phyloP scores from a whole-genome alignment of 495 filamentous ascomycete species.

The Aspergillus mulundensis region DNA sequence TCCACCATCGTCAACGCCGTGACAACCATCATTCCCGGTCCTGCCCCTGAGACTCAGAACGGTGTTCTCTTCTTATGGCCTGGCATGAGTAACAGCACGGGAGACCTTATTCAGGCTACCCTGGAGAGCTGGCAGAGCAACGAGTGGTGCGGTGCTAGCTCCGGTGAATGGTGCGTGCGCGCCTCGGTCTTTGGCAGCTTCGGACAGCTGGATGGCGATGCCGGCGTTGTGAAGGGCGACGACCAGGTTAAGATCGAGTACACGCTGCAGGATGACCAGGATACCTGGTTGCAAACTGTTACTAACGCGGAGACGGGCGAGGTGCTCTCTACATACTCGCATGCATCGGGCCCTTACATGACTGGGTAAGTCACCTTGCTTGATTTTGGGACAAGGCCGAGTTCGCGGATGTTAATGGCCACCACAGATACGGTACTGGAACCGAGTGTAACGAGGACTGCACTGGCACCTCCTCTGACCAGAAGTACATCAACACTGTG shows the following conservation, averaged over 20 bases:
- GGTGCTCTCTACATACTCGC: constrained; percentile 26
- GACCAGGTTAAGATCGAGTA: constrained; percentile 36
- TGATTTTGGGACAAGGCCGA: neutral
- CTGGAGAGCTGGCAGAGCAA: constrained; percentile 33
- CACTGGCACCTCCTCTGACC: constrained; percentile 30
- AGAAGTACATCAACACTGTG: constrained; percentile 32
- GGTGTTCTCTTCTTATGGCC: constrained; percentile 26
- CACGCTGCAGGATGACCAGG: constrained; percentile 25
- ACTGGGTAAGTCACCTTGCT: constrained; percentile 23
- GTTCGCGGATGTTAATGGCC: neutral
- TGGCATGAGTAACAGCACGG: constrained; percentile 34
- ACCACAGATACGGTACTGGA: constrained; percentile 32
- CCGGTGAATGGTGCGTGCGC: constrained; percentile 39
- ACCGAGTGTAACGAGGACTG: constrained; percentile 34
- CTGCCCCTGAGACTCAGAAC: constrained; percentile 32
- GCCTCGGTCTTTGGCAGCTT: constrained; percentile 38
- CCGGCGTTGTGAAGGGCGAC: constrained; percentile 24
- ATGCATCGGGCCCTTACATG: constrained; percentile 34
- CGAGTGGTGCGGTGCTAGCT: constrained; percentile 31
- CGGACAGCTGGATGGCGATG: constrained; percentile 31
- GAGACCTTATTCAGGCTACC: constrained; percentile 39
- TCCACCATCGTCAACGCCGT: constrained; percentile 38
- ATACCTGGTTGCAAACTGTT: constrained; percentile 35
- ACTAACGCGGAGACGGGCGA: constrained; percentile 31
- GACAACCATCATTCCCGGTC: constrained; percentile 38